Evolutionary conservation across 176 grass and related monocot genomes (phyloP), one percentile per base, ranked within the genome.

Genomic region (Zizania latifolia): DNA sequence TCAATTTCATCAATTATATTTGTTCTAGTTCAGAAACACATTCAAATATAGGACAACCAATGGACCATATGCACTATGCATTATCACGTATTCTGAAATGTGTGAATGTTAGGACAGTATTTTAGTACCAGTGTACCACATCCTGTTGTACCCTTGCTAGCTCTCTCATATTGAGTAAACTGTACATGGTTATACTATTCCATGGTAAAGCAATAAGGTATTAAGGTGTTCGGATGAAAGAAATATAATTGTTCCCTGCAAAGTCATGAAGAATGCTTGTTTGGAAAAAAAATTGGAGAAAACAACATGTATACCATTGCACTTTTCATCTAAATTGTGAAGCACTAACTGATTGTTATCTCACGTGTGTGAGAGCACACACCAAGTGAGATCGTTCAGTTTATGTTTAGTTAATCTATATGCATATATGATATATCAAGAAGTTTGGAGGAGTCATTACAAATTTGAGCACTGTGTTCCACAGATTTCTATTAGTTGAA

Each of bases 171-270:
- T n/a, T 30, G 34, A 58, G 31, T 35, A 68, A 50, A 43, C 56
- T 8, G 3, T 62, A 36, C 31, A 53, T 72, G n/a, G 67, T 50
- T 62, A 71, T 19, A 10, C 22, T 51, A 36, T 51, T 71, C 38
- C 51, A 70, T 81, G 13, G 54, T 71, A 39, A 74, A 85, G 35
- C 40, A 27, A 75, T 39, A 68, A 39, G 61, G 53, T 85, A 33
- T 51, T 39, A 68, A 39, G 61, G 53, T 85, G 40, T 51, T 65
- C 19, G 8, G 62, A 74, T 74, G 13, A 85, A 72, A 80, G 3
- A 22, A 40, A 13, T 13, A 11, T 2, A 35, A 65, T 36, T 44
- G 17, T 22, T 53, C 48, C 15, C 22, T 53, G 8, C 22, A 7
- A 45, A 40, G 14, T 45, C 19, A 53, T 12, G 26, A 58, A 70